Conservation (phyloP, 2,329 filamentous ascomycete species). For the Davidsoniella australis region DNA sequence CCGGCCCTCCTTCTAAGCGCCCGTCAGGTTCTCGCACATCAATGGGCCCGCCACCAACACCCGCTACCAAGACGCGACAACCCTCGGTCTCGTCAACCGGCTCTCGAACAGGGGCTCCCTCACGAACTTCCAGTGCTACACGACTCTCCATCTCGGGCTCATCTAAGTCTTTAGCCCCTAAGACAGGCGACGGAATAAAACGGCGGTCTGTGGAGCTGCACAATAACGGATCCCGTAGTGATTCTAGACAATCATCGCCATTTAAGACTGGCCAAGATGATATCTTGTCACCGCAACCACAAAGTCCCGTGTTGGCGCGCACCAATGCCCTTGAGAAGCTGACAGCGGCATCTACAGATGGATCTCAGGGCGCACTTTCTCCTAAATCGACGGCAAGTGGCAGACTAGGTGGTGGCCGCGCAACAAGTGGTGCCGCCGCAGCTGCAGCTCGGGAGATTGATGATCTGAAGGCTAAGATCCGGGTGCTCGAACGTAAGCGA, state of each 20-base stretch:
- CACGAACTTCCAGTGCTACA: slow-evolving; percentile 23
- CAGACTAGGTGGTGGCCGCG: slow-evolving; percentile 14
- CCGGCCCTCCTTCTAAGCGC: slow-evolving; percentile 6
- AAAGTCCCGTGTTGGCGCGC: slow-evolving; percentile 33
- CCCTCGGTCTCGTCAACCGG: slow-evolving; percentile 26
- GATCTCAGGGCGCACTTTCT: slow-evolving; percentile 16
- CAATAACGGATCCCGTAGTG: slow-evolving; percentile 1
- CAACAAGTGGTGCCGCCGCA: slow-evolving; percentile 28
- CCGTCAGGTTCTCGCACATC: slow-evolving; percentile 39
- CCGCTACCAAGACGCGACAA: slow-evolving; percentile 28
- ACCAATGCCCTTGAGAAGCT: slow-evolving; percentile 32
- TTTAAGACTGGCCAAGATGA: slow-evolving; percentile 32
- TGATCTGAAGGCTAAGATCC: slow-evolving; percentile 73
- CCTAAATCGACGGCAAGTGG: slow-evolving; percentile 15
- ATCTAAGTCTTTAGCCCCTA: slow-evolving; percentile 2
- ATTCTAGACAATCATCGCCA: slow-evolving; percentile 17
- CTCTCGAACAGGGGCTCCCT: slow-evolving; percentile 19
- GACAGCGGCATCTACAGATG: slow-evolving; percentile 12
- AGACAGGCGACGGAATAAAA: slow-evolving; percentile 16
- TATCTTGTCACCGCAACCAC: slow-evolving; percentile 30
- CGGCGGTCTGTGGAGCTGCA: slow-evolving; percentile 27
- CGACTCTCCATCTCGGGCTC: slow-evolving; percentile 7
- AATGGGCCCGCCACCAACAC: slow-evolving; percentile 48
- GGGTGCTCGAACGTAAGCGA: slow-evolving; percentile 74
- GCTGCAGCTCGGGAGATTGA: slow-evolving; percentile 54